phyloP scores from a whole-genome alignment of 345 rosid genomes.

The rapeseed (Brassica napus) region DNA sequence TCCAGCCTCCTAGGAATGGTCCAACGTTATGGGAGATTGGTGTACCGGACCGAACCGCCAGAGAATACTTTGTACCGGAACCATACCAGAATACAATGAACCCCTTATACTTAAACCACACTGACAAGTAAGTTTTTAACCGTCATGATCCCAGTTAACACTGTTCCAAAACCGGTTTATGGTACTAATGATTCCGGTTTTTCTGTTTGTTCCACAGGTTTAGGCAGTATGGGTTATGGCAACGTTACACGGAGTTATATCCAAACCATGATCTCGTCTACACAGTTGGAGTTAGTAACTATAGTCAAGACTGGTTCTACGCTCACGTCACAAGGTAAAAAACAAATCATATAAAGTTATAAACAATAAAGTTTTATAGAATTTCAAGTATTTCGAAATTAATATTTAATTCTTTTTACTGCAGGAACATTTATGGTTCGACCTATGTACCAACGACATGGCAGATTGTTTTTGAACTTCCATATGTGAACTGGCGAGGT shows the following conservation, averaged over 20 bases:
- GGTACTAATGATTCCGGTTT: neutral
- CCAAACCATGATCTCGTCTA: slow-evolving; percentile 56
- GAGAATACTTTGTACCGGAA: slow-evolving; percentile 71
- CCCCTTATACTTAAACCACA: slow-evolving; percentile 38
- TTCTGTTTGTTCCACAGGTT: slow-evolving; percentile 48
- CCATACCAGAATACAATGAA: slow-evolving; percentile 57
- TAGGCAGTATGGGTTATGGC: slow-evolving; percentile 85
- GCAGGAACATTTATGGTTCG: slow-evolving; percentile 42
- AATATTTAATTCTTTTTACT: neutral
- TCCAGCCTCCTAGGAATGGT: slow-evolving; percentile 77
- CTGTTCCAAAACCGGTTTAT: neutral
- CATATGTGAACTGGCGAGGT: slow-evolving; percentile 35
- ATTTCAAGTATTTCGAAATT: neutral
- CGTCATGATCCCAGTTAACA: neutral
- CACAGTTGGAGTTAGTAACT: slow-evolving; percentile 52
- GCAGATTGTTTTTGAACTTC: slow-evolving; percentile 60
- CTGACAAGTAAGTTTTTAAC: slow-evolving; percentile 37
- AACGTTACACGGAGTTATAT: slow-evolving; percentile 62
- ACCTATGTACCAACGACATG: slow-evolving; percentile 64
- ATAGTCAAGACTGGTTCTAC: slow-evolving; percentile 68
- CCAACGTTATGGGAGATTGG: slow-evolving; percentile 93
- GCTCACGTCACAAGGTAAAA: slow-evolving; percentile 80
- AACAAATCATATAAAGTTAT: neutral
- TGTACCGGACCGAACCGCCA: slow-evolving; percentile 66
- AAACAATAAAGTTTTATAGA: neutral